Evolutionary conservation across 148 eudicot species (phyloP), one percentile per base, ranked within the genome.

Genomic region (Chenopodium album): DNA sequence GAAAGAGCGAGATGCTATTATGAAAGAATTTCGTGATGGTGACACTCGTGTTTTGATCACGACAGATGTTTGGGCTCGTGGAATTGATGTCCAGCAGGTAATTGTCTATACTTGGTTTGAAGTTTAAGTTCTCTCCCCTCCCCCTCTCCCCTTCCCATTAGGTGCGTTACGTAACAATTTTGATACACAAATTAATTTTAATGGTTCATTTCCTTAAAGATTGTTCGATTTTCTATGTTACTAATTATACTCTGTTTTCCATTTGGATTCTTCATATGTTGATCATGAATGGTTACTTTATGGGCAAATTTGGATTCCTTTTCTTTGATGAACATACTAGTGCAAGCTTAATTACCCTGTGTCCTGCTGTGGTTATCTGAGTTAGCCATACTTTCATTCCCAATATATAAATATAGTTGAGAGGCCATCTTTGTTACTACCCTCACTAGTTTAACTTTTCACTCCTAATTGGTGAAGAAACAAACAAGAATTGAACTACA

Each of bases 51-150:
- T 96, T 64, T 86, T 96, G 66, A 96, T 96, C 84, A 96, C 99
- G 23, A 96, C 99, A 9, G 99, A 96, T 86, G 98, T 96, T 74
- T 94, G 98, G 99, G 98, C 99, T 70, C 88, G 99, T 79, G 99
- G 99, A 59, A 85, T 96, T 81, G 99, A 96, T 88, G 99, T 96
- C 68, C 99, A 96, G 84, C 99, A 96, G 98, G 99, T 90, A 87
- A 14, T 41, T 41, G 7, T 64, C 37, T 70, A 34, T 65, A 22
- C 63, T 65, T 52, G 32, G 50, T 22, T 70, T 10, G 19, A 9
- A 11, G 13, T 48, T 48, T 50, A 50, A 50, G 54, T 50, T 12
- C 23, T n/a, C 47, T 4, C 34, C 67, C 52, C 29, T 56, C 23
- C 50, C 23, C n/a, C 9, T 37, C 1, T 1, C 47, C 29, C 29